These are phyloP conservation scores for Myochromella boudieri DNA, from an alignment of 768 basidiomycete species.

Conservation along the genomic window DNA sequence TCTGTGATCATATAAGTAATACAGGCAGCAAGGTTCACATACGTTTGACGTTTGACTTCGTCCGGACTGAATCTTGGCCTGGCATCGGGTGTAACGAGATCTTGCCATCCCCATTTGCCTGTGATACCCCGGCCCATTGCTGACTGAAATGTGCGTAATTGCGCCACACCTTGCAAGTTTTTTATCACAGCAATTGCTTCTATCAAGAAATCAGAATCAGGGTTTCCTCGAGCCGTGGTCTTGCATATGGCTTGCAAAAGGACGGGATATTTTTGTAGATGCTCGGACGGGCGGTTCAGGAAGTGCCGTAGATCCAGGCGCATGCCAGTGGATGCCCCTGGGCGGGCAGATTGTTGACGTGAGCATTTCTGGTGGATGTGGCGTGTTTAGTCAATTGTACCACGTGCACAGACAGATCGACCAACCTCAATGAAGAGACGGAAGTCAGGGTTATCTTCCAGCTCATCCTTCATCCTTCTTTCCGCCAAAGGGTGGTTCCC, in stretches of 20 bases:
- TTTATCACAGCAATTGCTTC: slow-evolving; percentile 84
- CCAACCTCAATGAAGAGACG: slow-evolving; percentile 83
- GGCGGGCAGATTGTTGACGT: slow-evolving; percentile 38
- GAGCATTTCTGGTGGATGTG: slow-evolving; percentile 38
- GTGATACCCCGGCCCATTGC: slow-evolving; percentile 82
- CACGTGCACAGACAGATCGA: background rate
- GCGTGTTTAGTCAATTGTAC: background rate
- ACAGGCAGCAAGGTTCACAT: slow-evolving; percentile 28
- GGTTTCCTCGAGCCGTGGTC: slow-evolving; percentile 77
- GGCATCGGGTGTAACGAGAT: slow-evolving; percentile 70
- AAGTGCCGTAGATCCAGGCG: slow-evolving; percentile 74
- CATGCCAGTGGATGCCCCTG: slow-evolving; percentile 35
- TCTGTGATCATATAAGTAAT: background rate
- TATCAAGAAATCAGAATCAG: slow-evolving; percentile 77
- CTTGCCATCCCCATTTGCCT: slow-evolving; percentile 87
- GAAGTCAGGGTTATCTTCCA: slow-evolving; percentile 80
- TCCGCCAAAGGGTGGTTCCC: slow-evolving; percentile 86
- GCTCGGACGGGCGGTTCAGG: slow-evolving; percentile 76
- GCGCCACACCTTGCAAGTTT: slow-evolving; percentile 76
- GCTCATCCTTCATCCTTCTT: slow-evolving; percentile 82
- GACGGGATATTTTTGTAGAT: slow-evolving; percentile 86
- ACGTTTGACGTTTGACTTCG: slow-evolving; percentile 86
- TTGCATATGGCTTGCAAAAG: slow-evolving; percentile 84
- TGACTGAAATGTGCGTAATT: slow-evolving; percentile 86
- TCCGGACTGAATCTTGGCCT: slow-evolving; percentile 61